phyloP scores from a whole-genome alignment of 495 filamentous ascomycete species.

The Neurospora cerealis region DNA sequence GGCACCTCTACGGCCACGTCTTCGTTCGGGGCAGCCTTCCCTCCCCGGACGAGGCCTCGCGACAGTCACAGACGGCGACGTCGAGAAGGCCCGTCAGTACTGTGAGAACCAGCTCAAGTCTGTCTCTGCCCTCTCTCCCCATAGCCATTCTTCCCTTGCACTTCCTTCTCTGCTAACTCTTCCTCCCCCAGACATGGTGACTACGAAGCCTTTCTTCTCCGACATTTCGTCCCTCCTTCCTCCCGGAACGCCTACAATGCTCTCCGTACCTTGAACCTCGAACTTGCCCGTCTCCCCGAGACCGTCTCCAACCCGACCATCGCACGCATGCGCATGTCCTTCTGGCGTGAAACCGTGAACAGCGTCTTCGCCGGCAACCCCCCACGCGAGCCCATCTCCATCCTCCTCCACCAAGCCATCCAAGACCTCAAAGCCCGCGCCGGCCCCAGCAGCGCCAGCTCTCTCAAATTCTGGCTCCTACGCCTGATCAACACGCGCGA shows the following conservation, averaged over 20 bases:
- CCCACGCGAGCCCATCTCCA: constrained; percentile 83
- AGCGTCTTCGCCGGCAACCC: constrained; percentile 59
- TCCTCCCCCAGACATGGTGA: constrained; percentile 41
- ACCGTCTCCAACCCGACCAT: constrained; percentile 71
- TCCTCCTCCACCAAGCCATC: constrained; percentile 65
- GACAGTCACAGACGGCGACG: constrained; percentile 25
- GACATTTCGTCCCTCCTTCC: constrained; percentile 65
- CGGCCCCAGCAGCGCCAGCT: constrained; percentile 39
- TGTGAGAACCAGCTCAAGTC: constrained; percentile 39
- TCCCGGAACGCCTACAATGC: constrained; percentile 77
- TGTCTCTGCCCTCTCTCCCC: neutral
- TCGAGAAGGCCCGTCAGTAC: constrained; percentile 38
- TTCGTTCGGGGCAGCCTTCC: neutral
- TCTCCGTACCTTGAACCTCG: constrained; percentile 85
- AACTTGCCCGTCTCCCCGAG: constrained; percentile 80
- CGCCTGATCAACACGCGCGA: constrained; percentile 72
- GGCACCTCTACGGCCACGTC: constrained; percentile 1
- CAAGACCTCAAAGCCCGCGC: constrained; percentile 44
- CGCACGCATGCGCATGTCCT: constrained; percentile 80
- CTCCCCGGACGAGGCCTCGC: constrained; percentile 5
- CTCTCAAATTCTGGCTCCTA: constrained; percentile 73
- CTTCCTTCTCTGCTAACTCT: neutral
- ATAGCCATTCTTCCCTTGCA: neutral
- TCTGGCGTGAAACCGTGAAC: constrained; percentile 82
- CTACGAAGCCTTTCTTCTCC: constrained; percentile 76